These are phyloP conservation scores for Leptographium lundbergii DNA, from an alignment of 2,329 filamentous ascomycete genomes.

Conservation along the genomic window DNA sequence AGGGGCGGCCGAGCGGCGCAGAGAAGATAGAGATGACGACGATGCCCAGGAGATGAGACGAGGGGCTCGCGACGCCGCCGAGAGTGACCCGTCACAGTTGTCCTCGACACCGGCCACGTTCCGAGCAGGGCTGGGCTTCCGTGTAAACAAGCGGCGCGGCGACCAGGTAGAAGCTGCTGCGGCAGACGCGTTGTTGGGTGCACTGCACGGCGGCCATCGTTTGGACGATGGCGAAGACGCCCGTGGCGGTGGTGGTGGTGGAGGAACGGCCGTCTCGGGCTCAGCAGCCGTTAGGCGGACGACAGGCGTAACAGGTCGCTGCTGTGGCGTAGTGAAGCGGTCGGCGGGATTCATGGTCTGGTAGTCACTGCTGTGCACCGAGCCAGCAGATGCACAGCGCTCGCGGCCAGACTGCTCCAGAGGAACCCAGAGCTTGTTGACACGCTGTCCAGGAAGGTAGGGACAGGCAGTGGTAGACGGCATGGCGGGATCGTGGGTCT, in stretches of 20 bases:
- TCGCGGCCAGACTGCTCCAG: constrained; percentile 47
- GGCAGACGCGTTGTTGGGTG: neutral
- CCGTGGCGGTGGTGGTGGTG: neutral
- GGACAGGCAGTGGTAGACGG: constrained; percentile 72
- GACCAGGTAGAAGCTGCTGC: constrained; percentile 2
- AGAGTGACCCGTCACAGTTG: neutral
- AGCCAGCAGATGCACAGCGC: constrained; percentile 54
- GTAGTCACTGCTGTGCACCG: constrained; percentile 42
- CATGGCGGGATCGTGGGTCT: constrained; percentile 60
- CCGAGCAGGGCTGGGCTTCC: constrained; percentile 4
- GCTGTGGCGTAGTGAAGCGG: constrained; percentile 59
- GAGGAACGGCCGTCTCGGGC: constrained; percentile 5
- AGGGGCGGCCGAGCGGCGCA: neutral
- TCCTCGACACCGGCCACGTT: neutral
- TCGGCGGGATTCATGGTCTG: constrained; percentile 69
- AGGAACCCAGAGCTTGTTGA: constrained; percentile 78
- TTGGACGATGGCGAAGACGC: neutral
- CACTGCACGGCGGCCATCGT: neutral
- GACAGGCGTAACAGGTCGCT: constrained; percentile 32
- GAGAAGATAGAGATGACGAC: neutral
- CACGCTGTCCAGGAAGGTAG: constrained; percentile 71
- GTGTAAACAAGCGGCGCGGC: constrained; percentile 9
- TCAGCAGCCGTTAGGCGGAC: constrained; percentile 15
- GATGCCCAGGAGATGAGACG: constrained; percentile 7
- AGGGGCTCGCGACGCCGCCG: constrained; percentile 8